phyloP scores from a whole-genome alignment of 2,329 filamentous ascomycete species.

The Aspergillus luchuensis region DNA sequence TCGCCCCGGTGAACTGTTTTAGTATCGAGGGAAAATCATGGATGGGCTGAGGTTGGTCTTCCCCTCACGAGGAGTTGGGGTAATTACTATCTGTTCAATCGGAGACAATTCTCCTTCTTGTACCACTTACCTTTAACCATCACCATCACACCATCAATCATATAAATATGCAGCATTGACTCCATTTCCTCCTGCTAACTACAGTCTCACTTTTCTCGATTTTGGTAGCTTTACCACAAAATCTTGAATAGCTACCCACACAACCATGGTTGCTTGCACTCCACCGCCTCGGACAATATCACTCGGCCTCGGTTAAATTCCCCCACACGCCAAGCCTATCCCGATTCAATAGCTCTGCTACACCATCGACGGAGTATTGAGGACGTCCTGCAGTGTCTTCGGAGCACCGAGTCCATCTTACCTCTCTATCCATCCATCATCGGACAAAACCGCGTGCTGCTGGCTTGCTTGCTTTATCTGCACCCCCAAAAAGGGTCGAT shows the following conservation, averaged over 20 bases:
- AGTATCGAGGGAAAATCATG: conserved; percentile 9
- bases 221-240: too few relatives aligned
- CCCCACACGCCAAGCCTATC: conserved; percentile 20
- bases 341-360: background rate
- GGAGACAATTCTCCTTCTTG: background rate
- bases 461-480: background rate
- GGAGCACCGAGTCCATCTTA: background rate
- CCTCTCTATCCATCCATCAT: background rate
- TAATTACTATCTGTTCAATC: conserved; percentile 15
- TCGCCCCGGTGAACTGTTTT: conserved; percentile 24
- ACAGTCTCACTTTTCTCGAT: too few relatives aligned
- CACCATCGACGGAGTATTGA: background rate
- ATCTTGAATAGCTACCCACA: background rate
- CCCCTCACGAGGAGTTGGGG: conserved; percentile 37
- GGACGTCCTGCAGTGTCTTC: background rate
- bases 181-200: background rate
- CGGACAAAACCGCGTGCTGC: background rate
- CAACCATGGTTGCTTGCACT: background rate
- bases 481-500: background rate
- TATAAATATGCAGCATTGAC: background rate
- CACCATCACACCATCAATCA: background rate
- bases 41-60: conserved; percentile 23
- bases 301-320: conserved; percentile 22
- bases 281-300: background rate
- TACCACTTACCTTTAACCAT: background rate